These are phyloP conservation scores for Aethionema arabicum DNA, from an alignment of 345 rosid genomes.

Conservation along the genomic window DNA sequence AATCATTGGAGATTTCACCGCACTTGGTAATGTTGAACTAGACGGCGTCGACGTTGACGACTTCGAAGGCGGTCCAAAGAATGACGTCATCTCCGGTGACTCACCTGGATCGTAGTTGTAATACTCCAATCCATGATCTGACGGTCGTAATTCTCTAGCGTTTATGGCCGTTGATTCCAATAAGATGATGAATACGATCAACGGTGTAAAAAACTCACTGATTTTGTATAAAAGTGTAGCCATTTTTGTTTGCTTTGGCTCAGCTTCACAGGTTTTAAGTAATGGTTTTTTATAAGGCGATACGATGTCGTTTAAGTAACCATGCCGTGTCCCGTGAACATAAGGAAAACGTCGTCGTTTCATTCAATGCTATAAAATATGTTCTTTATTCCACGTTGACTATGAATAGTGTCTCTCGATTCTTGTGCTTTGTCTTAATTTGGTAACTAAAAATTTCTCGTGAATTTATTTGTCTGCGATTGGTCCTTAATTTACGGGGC, in stretches of 20 bases:
- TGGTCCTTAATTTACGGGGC: slow-evolving; percentile 34
- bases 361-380: not conserved
- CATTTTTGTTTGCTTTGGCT: not conserved
- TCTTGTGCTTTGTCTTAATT: slow-evolving; percentile 29
- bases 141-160: slow-evolving; percentile 62
- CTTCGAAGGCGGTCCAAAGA: slow-evolving; percentile 45
- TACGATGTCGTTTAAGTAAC: slow-evolving; percentile 9
- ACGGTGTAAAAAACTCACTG: not conserved
- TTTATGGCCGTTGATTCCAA: slow-evolving; percentile 7
- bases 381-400: slow-evolving; percentile 20
- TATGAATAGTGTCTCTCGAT: slow-evolving; percentile 31
- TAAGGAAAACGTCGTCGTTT: slow-evolving; percentile 5
- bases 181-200: slow-evolving; percentile 31
- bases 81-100: slow-evolving; percentile 51
- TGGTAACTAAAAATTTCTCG: slow-evolving; percentile 15
- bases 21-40: slow-evolving; percentile 30
- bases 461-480: slow-evolving; percentile 38
- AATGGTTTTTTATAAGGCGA: slow-evolving; percentile 7
- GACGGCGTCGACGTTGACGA: slow-evolving; percentile 13
- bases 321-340: slow-evolving; percentile 33
- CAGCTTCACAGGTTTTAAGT: slow-evolving; percentile 17
- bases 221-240: not conserved
- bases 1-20: slow-evolving; percentile 30
- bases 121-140: slow-evolving; percentile 69
- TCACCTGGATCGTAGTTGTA: slow-evolving; percentile 40